Percentiles rank a stretch among this genome's conserved stretches.
phyloP scores from a whole-genome alignment of 805 yeast genomes.

The baker's yeast (Saccharomyces cerevisiae) region DNA sequence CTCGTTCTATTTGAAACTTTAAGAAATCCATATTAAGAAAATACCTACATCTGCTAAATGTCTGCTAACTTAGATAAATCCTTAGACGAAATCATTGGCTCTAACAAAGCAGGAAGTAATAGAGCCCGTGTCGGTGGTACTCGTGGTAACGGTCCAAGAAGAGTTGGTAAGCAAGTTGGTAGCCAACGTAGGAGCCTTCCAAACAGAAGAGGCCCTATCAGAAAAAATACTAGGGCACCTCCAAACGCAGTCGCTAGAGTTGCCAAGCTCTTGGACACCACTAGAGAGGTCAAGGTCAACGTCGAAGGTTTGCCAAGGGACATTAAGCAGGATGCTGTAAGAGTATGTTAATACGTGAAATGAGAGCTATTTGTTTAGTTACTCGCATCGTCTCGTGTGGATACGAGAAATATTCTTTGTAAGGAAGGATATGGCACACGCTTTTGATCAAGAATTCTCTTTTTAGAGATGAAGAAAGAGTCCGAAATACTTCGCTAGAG shows the following conservation, averaged over 20 bases:
- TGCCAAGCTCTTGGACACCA: slow-evolving; percentile 36
- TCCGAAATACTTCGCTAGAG: neutral
- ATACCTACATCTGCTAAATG: slow-evolving; percentile 34
- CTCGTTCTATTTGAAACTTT: slow-evolving; percentile 1
- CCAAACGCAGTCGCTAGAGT: slow-evolving; percentile 30
- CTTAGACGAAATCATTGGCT: slow-evolving; percentile 85
- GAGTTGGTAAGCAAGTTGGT: slow-evolving; percentile 28
- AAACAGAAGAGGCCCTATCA: slow-evolving; percentile 10
- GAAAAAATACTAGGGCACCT: slow-evolving; percentile 21
- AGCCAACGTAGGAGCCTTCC: slow-evolving; percentile 21
- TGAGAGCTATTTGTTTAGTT: neutral
- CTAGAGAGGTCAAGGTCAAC: slow-evolving; percentile 70
- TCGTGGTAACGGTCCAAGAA: slow-evolving; percentile 29
- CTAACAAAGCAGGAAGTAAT: slow-evolving; percentile 33
- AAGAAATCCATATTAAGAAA: neutral
- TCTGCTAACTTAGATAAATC: slow-evolving; percentile 84
- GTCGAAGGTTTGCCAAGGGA: slow-evolving; percentile 83
- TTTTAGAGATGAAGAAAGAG: neutral
- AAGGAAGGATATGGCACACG: neutral
- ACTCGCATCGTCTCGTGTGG: slow-evolving; percentile 6
- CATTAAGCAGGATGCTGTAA: slow-evolving; percentile 73
- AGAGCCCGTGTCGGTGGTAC: slow-evolving; percentile 25
- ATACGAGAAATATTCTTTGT: slow-evolving; percentile 3
- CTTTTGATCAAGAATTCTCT: neutral
- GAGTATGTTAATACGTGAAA: slow-evolving; percentile 51